Evolutionary conservation across 2,329 filamentous ascomycete species (phyloP).

Genomic region (Hymenoscyphus fructigenus): DNA sequence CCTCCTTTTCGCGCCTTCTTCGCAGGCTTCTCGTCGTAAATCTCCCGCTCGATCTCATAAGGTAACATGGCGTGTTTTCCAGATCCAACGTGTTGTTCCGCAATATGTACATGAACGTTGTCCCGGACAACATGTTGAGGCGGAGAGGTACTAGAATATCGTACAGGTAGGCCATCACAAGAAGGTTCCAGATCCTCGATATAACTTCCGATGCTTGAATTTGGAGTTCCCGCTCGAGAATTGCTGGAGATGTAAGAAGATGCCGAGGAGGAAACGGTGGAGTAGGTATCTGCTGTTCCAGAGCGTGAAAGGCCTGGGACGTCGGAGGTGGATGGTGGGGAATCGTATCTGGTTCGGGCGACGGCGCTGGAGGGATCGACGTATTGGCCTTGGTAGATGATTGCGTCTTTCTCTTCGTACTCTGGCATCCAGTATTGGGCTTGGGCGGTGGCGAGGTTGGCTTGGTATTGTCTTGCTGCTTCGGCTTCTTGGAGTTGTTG

Average conservation of each 20-base stretch:
- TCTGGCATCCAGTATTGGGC: conserved; percentile 28
- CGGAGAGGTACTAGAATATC: conserved; percentile 12
- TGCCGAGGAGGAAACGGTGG: conserved; percentile 33
- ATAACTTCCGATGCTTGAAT: conserved; percentile 36
- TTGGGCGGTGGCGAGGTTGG: conserved; percentile 18
- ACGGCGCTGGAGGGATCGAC: conserved; percentile 19
- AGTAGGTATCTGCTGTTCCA: conserved; percentile 33
- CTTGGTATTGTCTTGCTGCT: conserved; percentile 26
- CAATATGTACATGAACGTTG: conserved; percentile 31
- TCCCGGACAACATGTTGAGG: conserved; percentile 25
- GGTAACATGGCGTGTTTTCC: conserved; percentile 31
- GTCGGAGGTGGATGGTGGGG: conserved; percentile 39
- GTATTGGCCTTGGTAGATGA: conserved; percentile 21
- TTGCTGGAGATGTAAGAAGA: conserved; percentile 35
- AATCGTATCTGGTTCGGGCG: conserved; percentile 26
- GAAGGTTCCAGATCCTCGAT: conserved; percentile 23
- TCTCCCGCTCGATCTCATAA: conserved; percentile 34
- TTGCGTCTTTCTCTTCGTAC: conserved; percentile 21
- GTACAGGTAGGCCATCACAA: conserved; percentile 17
- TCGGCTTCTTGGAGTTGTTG: conserved; percentile 27
- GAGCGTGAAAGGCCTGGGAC: conserved; percentile 38
- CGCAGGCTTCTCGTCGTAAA: conserved; percentile 24
- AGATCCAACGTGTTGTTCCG: conserved; percentile 18
- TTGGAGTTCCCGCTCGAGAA: conserved; percentile 36
- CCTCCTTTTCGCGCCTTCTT: conserved; percentile 30